phyloP scores from a whole-genome alignment of 805 yeast species.

The Metschnikowia arizonensis region DNA sequence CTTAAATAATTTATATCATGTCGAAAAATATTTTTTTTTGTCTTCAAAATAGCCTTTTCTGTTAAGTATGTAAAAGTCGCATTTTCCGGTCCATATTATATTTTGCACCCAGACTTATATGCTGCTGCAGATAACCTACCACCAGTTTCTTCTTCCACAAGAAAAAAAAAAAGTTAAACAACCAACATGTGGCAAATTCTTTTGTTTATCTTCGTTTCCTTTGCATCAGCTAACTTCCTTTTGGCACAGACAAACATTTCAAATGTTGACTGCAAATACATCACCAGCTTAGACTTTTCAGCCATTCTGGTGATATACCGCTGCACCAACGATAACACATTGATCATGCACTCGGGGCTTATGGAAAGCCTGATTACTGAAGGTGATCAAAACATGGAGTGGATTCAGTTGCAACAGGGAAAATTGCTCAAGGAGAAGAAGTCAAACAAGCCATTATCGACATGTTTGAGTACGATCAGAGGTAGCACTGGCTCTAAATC shows the following conservation, averaged over 20 bases:
- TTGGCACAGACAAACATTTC: background rate
- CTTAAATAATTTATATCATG: too few species aligned
- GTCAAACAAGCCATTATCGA: conserved; percentile 6
- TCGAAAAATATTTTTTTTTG: too few species aligned
- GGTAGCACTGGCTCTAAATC: conserved; percentile 11
- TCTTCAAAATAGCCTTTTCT: too few species aligned
- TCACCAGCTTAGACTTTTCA: background rate
- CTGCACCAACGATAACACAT: conserved; percentile 2
- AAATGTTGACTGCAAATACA: background rate
- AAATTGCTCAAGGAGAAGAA: background rate
- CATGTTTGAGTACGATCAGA: conserved; percentile 6
- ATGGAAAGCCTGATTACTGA: background rate
- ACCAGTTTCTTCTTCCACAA: background rate
- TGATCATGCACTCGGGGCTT: conserved; percentile 5
- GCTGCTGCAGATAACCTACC: background rate
- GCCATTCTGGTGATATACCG: background rate
- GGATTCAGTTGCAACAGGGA: conserved; percentile 14
- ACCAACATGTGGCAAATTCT: background rate
- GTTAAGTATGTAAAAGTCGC: background rate
- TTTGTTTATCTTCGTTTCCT: background rate
- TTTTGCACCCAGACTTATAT: background rate
- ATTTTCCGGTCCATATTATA: background rate
- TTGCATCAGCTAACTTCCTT: background rate
- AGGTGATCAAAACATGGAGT: background rate
- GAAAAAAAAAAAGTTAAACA: background rate